A percentile compares a stretch with the other conserved stretches of the same genome.
Evolutionary conservation across 1,139 yeast genomes (phyloP).

Genomic region (Entelexis sorbosivorans): DNA sequence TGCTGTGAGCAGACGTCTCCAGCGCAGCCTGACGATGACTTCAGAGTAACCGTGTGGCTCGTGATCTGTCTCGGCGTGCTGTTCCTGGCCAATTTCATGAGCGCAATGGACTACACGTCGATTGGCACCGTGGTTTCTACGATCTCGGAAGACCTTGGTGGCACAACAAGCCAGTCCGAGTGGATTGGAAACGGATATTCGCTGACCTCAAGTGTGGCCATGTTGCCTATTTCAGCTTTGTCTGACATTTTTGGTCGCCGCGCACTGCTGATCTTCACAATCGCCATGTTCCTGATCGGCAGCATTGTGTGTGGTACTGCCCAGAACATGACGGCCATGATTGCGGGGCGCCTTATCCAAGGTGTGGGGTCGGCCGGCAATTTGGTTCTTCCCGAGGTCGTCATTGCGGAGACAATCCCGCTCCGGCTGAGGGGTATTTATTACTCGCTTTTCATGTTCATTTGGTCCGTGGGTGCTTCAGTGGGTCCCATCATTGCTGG

Average conservation of each 20-base stretch:
- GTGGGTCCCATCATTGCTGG: constrained; percentile 68
- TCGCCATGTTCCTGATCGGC: constrained; percentile 24
- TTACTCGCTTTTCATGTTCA: constrained; percentile 37
- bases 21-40: constrained; percentile 7
- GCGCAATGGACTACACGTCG: constrained; percentile 27
- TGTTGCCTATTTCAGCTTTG: constrained; percentile 26
- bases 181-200: constrained; percentile 29
- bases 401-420: constrained; percentile 51
- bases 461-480: constrained; percentile 49
- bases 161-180: constrained; percentile 26
- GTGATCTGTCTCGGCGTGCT: constrained; percentile 16
- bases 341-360: constrained; percentile 59
- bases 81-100: constrained; percentile 14
- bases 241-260: constrained; percentile 28
- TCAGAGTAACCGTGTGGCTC: constrained; percentile 6
- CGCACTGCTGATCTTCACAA: constrained; percentile 22
- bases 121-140: constrained; percentile 25
- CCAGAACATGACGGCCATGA: constrained; percentile 46
- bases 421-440: constrained; percentile 43
- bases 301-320: constrained; percentile 52
- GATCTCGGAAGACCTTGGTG: constrained; percentile 25
- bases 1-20: neutral
- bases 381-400: constrained; percentile 47
- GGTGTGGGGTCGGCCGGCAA: constrained; percentile 74
- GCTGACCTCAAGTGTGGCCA: constrained; percentile 27